Evolutionary conservation across 2,329 filamentous ascomycete genomes (phyloP).

Genomic region (Aspergillus tanneri): DNA sequence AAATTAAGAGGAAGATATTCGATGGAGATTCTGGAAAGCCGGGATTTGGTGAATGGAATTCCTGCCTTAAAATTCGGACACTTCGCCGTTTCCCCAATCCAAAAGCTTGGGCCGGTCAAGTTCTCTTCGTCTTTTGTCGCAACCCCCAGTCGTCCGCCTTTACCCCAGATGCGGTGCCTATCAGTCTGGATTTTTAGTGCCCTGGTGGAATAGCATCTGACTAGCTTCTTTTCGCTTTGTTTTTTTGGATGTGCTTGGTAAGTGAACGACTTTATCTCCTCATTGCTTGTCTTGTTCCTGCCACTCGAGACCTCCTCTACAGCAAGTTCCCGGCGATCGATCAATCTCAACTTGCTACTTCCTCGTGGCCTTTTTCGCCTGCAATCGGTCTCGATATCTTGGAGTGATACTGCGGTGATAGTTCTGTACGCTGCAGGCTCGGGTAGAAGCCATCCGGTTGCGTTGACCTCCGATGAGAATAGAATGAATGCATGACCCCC

Average conservation of each 20-base stretch:
- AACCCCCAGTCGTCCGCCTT: slow-evolving; percentile 11
- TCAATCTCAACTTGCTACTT: neutral
- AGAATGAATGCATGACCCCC: neutral
- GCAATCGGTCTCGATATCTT: slow-evolving; percentile 5
- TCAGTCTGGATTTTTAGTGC: slow-evolving; percentile 19
- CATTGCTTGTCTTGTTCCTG: slow-evolving; percentile 18
- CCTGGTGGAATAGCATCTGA: slow-evolving; percentile 29
- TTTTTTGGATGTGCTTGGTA: slow-evolving; percentile 24
- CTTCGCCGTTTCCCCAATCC: neutral
- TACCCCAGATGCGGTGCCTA: slow-evolving; percentile 22
- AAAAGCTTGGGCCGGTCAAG: slow-evolving; percentile 7
- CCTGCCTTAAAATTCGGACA: neutral
- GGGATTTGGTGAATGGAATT: neutral
- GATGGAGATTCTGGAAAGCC: neutral
- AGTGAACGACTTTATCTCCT: slow-evolving; percentile 23
- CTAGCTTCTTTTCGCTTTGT: slow-evolving; percentile 28
- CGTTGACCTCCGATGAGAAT: slow-evolving; percentile 9
- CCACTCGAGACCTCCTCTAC: slow-evolving; percentile 11
- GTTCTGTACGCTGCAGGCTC: slow-evolving; percentile 6
- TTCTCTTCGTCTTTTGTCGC: slow-evolving; percentile 18
- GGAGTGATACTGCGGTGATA: slow-evolving; percentile 12
- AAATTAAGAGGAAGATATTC: no score
- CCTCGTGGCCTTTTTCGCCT: neutral
- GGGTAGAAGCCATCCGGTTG: slow-evolving; percentile 16
- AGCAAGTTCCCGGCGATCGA: neutral